Base-by-base conservation (phyloP, 2,329 filamentous ascomycete species). In the Aspergillus jensenii region DNA sequence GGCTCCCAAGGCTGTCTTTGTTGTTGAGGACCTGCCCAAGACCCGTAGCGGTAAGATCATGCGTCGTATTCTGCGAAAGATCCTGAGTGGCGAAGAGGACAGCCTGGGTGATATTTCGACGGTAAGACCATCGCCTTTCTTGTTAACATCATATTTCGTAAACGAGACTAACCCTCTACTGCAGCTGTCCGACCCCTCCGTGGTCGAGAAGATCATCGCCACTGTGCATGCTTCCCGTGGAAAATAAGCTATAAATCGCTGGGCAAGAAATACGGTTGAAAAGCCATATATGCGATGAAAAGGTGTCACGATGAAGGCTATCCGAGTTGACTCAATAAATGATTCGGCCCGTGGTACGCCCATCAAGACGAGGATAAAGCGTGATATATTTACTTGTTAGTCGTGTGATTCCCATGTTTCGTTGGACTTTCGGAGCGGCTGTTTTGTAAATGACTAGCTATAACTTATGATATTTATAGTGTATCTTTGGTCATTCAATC, bases 21-120 rank as follows among this genome's bases (percentile, higher is more conserved):
- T 96, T 55, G 90, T 99, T 45, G 89, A 92, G 3, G 95, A 99
- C 74, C 84, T 99, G 64, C 95, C 95, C 69, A 98, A 99, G 87
- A 99, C 95, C 39, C 85, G 95, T 67, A 96, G 90, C 67, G 95
- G 95, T 65, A 99, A 99, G 89, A 99, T 99, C 72, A 99, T 99
- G 95, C 86, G 95, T 63, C 88, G 95, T 64, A 96, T 99, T 72
- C 79, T 99, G 81, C 86, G 95, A 69, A 99, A 99, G 90, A 96
- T 99, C 71, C 79, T 99, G 67, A 93, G 93, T 15, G 93, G 93
- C 37, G 95, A 99, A 81, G 93, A 97, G 78, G 95, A 99, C 75
- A 93, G 96, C 78, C 82, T 99, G 54, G 95, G 95, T 68, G 95
- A 99, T 72, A 96, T 84, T 37, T 90, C 90, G 19, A 98, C 95